Conservation (phyloP, 805 yeast genomes). For the Alloascoidea hylecoeti region DNA sequence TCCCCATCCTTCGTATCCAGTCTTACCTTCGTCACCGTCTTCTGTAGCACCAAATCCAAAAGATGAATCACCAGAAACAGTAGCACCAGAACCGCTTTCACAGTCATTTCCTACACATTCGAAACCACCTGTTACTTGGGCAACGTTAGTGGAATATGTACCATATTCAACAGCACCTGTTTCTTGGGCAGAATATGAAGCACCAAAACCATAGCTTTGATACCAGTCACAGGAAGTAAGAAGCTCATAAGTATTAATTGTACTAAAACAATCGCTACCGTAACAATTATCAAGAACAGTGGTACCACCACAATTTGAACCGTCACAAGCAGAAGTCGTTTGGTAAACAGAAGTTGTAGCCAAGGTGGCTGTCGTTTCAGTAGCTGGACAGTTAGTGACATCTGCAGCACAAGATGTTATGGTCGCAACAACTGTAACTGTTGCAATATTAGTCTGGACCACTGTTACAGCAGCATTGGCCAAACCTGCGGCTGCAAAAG, state of each 20-base stretch:
- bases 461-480: constrained; percentile 1
- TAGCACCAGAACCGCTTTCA: no score
- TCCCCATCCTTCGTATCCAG: no score
- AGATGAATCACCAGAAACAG: no score
- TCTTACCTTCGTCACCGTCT: no score
- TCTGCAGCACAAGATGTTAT: neutral
- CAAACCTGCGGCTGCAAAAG: neutral
- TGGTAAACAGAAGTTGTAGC: neutral
- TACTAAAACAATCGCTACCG: neutral
- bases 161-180: no score
- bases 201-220: no score
- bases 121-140: no score
- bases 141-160: no score
- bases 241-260: neutral
- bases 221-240: no score
- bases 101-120: no score
- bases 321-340: neutral
- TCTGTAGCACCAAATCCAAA: no score
- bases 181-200: no score
- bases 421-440: neutral
- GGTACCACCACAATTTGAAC: neutral
- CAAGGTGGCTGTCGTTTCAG: neutral
- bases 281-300: neutral
- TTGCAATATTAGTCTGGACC: neutral
- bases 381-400: neutral